Evolutionary conservation across 2,329 filamentous ascomycete species (phyloP).

Genomic region (Cryoendolithus antarcticus): DNA sequence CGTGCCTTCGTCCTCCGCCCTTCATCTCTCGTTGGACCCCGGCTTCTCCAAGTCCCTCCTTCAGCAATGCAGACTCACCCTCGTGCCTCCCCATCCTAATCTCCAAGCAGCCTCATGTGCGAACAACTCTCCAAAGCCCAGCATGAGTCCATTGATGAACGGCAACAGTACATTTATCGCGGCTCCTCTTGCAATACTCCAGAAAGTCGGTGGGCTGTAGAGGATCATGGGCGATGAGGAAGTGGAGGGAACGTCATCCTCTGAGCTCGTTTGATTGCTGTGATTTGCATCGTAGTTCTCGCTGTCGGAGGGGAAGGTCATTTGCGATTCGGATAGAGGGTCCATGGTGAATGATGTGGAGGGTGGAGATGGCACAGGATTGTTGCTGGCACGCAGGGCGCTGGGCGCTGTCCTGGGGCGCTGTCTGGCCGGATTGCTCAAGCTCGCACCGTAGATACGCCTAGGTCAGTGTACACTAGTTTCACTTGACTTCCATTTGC

Average conservation of each 20-base stretch:
- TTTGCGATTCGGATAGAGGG: constrained; percentile 54
- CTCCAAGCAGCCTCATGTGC: constrained; percentile 91
- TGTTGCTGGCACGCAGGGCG: not conserved
- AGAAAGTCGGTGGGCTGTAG: constrained; percentile 79
- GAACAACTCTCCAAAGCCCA: constrained; percentile 93
- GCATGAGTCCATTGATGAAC: constrained; percentile 95
- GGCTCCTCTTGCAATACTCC: constrained; percentile 72
- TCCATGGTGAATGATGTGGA: constrained; percentile 5
- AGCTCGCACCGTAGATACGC: too few species aligned
- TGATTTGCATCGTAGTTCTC: constrained; percentile 65
- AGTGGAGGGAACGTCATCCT: constrained; percentile 45
- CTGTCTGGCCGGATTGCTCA: not conserved
- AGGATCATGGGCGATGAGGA: constrained; percentile 61
- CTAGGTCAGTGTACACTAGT: too few species aligned
- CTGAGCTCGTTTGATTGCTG: constrained; percentile 34
- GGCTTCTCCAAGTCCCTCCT: not conserved
- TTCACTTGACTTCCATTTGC: not conserved
- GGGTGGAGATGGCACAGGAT: not conserved
- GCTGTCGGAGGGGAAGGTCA: constrained; percentile 72
- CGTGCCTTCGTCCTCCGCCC: not conserved
- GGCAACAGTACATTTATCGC: constrained; percentile 93
- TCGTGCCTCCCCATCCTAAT: constrained; percentile 85
- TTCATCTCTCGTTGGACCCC: not conserved
- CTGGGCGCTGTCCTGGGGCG: not conserved
- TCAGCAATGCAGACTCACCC: constrained; percentile 42